Evolutionary conservation across 2,329 filamentous ascomycete species (phyloP).

Genomic region (Penicillium crustosum): DNA sequence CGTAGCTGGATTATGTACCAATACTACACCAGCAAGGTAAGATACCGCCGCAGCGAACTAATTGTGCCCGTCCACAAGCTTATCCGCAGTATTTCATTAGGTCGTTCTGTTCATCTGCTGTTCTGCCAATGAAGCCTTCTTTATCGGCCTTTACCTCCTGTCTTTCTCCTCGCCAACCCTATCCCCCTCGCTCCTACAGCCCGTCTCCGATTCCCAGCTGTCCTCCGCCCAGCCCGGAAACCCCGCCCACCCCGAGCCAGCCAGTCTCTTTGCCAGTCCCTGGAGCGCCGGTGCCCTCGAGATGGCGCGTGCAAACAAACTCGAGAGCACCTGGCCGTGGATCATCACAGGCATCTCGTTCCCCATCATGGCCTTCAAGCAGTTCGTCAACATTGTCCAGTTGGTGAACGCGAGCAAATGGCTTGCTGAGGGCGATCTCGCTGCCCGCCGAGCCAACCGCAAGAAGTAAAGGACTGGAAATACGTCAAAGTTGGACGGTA

Average conservation of each 20-base stretch:
- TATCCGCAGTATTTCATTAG: constrained; percentile 48
- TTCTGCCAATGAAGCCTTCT: constrained; percentile 90
- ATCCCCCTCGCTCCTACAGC: constrained; percentile 75
- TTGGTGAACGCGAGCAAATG: constrained; percentile 88
- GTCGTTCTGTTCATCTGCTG: constrained; percentile 89
- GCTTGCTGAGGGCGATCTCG: constrained; percentile 85
- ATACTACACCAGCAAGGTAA: constrained; percentile 96
- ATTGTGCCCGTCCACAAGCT: not conserved
- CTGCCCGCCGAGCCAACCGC: constrained; percentile 52
- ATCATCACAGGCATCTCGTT: constrained; percentile 76
- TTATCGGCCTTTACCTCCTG: constrained; percentile 95
- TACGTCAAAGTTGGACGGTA: not conserved
- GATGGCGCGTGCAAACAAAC: constrained; percentile 90
- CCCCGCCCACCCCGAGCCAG: constrained; percentile 66
- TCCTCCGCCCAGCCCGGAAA: constrained; percentile 62
- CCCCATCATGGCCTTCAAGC: constrained; percentile 88
- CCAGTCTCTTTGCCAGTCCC: constrained; percentile 78
- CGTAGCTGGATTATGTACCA: constrained; percentile 87
- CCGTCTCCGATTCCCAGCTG: constrained; percentile 56
- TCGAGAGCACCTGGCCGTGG: constrained; percentile 75
- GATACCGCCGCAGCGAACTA: not conserved
- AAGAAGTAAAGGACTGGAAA: constrained; percentile 33
- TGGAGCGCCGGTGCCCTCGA: constrained; percentile 92
- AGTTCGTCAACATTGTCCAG: constrained; percentile 91
- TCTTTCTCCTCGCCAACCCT: constrained; percentile 91